Percentiles rank a stretch among this genome's conserved stretches.
Evolutionary conservation across 2,329 filamentous ascomycete genomes (phyloP).

Genomic region (Trichoderma gracile): DNA sequence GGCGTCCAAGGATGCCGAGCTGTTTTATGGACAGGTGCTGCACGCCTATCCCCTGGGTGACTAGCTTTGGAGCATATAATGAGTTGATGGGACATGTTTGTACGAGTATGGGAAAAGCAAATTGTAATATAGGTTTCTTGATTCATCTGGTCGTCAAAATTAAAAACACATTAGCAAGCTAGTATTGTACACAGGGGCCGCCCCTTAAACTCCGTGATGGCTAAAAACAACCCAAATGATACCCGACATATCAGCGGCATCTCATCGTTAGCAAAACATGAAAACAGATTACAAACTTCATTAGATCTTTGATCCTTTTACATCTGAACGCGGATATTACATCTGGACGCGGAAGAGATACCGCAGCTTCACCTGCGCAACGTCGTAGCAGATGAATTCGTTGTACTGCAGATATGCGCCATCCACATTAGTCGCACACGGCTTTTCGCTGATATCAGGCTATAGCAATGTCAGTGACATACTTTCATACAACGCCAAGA

Average conservation of each 20-base stretch:
- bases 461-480: constrained; percentile 31
- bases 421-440: constrained; percentile 50
- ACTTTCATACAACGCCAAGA: no score
- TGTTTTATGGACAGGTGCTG: constrained; percentile 44
- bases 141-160: constrained; percentile 6
- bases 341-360: constrained; percentile 68
- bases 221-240: not conserved
- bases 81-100: not conserved
- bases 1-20: constrained; percentile 42
- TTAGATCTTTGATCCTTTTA: not conserved
- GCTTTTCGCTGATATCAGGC: constrained; percentile 52
- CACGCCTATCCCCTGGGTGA: constrained; percentile 46
- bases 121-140: not conserved
- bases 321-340: constrained; percentile 60
- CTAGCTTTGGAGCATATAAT: constrained; percentile 26
- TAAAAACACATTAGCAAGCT: not conserved
- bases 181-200: constrained; percentile 1
- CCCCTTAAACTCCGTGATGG: not conserved
- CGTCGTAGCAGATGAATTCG: constrained; percentile 72
- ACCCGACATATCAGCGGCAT: not conserved
- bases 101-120: not conserved
- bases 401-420: constrained; percentile 63
- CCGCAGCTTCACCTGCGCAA: constrained; percentile 67
- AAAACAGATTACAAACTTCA: no score
- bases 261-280: no score